Base-by-base conservation (phyloP, 2,329 filamentous ascomycete species). In the Arthrobotrys musiformis region DNA sequence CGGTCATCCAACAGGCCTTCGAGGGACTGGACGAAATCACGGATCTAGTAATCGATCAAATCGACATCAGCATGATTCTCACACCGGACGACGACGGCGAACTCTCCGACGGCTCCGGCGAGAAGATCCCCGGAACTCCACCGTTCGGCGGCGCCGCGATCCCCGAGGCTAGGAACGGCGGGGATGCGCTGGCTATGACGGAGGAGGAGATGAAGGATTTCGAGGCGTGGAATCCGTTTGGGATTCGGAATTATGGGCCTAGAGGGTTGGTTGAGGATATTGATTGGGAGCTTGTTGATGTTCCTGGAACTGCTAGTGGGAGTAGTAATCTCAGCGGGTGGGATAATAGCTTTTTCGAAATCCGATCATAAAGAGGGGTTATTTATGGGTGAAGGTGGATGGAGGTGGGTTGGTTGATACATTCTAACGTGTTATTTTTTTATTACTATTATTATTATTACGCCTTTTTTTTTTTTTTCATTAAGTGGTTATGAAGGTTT, bases 131-230 rank as follows among this genome's bases (percentile, higher is more conserved):
- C 8, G 28, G 69, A 17, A 64, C 46, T 30, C 58, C 68, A 35
- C 42, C 44, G 0, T 24, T 50, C 26, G 22, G 22, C 15, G 5
- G 28, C 11, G 7, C 37, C 11, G 28, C 33, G 6, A 60, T 67
- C 26, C 60, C 61, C 5, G 62, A 75, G 50, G 56, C 70, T 22
- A 63, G 61, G 9, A 66, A 66, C 46, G 62, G 70, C 24, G 56
- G 64, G 24, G 70, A 63, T n/a, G 62, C 56, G 33, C 56, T 67
- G 63, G 44, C 62, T 5, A 78, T 78, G 74, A 78, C 54, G 5
- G 68, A 67, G 15, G 67, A 62, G n/a, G 74, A 72, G 62, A 78
- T 62, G 74, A 70, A 70, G 44, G 74, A 78, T 35, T 78, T 78
- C 19, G 62, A 72, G 6, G 30, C 24, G 6, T 78, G 74, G 74